Evolutionary conservation across 768 basidiomycete species (phyloP), one percentile per base, ranked within the genome.

Genomic region (Mycena haematopus): DNA sequence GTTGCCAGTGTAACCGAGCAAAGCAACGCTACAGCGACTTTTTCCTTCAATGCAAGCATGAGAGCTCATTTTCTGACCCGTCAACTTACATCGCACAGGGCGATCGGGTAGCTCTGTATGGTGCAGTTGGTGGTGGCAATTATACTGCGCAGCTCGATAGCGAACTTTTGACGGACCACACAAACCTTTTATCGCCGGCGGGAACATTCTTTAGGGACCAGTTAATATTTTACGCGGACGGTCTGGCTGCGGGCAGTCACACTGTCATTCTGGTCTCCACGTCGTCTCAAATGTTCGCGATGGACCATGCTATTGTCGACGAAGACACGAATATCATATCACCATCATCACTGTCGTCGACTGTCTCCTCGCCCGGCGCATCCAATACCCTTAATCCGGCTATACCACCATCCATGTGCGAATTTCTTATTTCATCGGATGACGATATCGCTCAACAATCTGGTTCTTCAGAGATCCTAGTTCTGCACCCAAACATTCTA

Each of bases 51-150:
- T 35, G 57, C 29, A n/a, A 40, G n/a, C 13, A 19, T 7, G 22
- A 29, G 9, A 21, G 11, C 27, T 45, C 29, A 13, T 7, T 21
- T 31, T 44, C 3, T 4, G 24, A 35, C n/a, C 6, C 7, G 19
- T 14, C 1, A 7, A 40, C 6, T 33, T 42, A 19, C 29, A 14
- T 52, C 9, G 4, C 31, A 36, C 49, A 65, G 71, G 68, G 77
- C 54, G 62, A 73, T 69, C 70, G 74, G 60, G 55, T 83, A 49
- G 68, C 76, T 11, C 69, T 82, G 25, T 80, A 75, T 46, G 82
- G 83, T 8, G 52, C 79, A 13, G 75, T 81, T 15, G 74, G 75
- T 15, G 71, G 75, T 10, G 71, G 72, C 0, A 35, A 65, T 11
- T 80, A 76, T 65, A 62, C 68, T 25, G 76, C 76, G 3, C 65